Evolutionary conservation across 257 asterid genomes (phyloP).

Genomic region (Primulina huaijiensis): DNA sequence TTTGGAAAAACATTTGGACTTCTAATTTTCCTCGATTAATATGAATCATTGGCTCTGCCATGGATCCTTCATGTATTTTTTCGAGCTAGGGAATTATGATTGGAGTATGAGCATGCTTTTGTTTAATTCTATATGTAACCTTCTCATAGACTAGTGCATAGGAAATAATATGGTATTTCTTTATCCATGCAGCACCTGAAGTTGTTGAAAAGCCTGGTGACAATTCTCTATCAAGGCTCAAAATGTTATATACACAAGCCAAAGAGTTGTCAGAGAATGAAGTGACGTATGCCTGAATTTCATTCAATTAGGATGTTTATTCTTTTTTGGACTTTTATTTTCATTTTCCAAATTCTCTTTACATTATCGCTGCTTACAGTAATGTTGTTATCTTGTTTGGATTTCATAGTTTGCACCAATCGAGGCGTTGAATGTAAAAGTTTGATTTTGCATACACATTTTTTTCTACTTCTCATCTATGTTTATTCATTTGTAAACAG

Average conservation of each 20-base stretch:
- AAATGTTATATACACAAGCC: constrained; percentile 70
- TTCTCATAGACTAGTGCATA: neutral
- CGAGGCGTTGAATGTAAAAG: neutral
- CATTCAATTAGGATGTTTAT: constrained; percentile 14
- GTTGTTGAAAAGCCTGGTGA: constrained; percentile 89
- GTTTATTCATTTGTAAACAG: constrained; percentile 43
- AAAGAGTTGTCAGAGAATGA: constrained; percentile 85
- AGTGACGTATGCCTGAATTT: constrained; percentile 47
- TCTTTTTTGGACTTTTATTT: constrained; percentile 13
- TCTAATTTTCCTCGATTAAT: too few relatives aligned
- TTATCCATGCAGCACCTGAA: constrained; percentile 70
- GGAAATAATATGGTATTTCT: constrained; percentile 4
- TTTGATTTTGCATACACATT: neutral
- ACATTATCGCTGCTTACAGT: neutral
- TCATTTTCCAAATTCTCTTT: constrained; percentile 12
- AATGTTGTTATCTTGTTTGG: constrained; percentile 4
- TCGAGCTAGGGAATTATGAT: neutral
- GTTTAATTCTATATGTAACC: constrained; percentile 11
- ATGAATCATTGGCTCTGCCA: neutral
- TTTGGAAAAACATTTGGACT: neutral
- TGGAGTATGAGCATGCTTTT: constrained; percentile 2
- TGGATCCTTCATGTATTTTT: neutral
- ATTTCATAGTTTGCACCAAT: neutral
- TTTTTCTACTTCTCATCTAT: constrained; percentile 13
- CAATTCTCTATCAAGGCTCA: constrained; percentile 68